Base-by-base conservation (phyloP, 208 protist species). In the Trichomonas vaginalis region DNA sequence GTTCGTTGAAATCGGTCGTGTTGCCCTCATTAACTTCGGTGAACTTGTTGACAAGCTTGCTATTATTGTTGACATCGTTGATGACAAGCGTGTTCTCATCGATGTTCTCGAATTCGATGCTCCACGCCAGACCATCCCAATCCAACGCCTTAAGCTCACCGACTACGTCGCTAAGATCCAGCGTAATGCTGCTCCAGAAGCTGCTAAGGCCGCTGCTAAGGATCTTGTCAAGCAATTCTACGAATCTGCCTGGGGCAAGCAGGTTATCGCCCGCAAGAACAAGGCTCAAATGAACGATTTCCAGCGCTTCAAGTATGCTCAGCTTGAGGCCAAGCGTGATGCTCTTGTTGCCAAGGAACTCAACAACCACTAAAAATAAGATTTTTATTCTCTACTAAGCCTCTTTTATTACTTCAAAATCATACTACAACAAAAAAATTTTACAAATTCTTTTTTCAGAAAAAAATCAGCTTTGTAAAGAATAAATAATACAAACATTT, bases 21-120 rank as follows among this genome's bases (percentile, higher is more conserved):
- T 96, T 95, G 80, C 96, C n/a, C 95, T 92, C 42, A 95, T 96
- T 83, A 96, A 92, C 10, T 96, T 95, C 37, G 96, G 96, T 95
- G 35, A 17, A 46, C 95, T 96, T 96, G 80, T 32, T 61, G 96
- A 95, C 45, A 96, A 96, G 95, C 82, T 96, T 21, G 96, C 46
- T 27, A 95, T 96, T 35, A 96, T 96, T 42, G 42, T 96, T 45
- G 96, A 96, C 45, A 95, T 96, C 17, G 45, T 92, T 95, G 96
- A 96, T 86, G 79, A 86, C 79, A 86, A 86, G 79, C 79, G 79
- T 35, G 79, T 86, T 86, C 10, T 86, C 1, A 86, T 86, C 37
- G 79, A 86, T 86, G 79, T 86, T 86, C 6, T 86, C 37, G 17
- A 45, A 32, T 86, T 6, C 1, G n/a, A 39, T 35, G 79, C 10